Percentiles rank a stretch among this genome's conserved stretches.
Evolutionary conservation across 139 green algal genomes (phyloP).

Genomic region (Nannochloris sp.): DNA sequence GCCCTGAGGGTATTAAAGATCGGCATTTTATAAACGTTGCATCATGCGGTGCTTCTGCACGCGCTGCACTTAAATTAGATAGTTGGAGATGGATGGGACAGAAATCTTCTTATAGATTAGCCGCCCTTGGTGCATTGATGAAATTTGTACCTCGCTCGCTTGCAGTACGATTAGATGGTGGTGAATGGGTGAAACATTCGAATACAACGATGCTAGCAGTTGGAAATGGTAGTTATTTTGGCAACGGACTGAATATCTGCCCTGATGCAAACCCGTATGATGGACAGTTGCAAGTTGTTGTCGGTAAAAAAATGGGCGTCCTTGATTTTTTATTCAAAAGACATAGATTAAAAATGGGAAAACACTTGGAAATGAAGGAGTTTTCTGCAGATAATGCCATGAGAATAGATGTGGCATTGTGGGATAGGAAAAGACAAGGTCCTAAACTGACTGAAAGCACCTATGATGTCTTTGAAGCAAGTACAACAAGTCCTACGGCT

Average conservation of each 20-base stretch:
- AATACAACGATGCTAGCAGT: background rate
- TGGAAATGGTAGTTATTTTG: slow-evolving; percentile 5
- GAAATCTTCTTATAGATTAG: background rate
- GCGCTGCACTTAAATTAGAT: background rate
- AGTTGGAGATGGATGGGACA: background rate
- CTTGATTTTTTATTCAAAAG: background rate
- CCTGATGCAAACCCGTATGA: background rate
- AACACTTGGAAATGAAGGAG: background rate
- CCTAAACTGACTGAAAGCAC: background rate
- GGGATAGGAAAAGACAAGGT: background rate
- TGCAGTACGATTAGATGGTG: background rate
- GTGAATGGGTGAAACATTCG: background rate
- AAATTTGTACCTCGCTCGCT: background rate
- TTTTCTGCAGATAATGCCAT: background rate
- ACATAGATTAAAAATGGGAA: no score
- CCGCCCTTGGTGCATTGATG: background rate
- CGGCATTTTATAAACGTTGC: slow-evolving; percentile 4
- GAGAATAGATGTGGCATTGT: background rate
- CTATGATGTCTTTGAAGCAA: background rate
- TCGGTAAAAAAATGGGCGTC: background rate
- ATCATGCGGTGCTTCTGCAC: background rate
- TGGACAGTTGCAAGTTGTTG: background rate
- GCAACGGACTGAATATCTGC: background rate
- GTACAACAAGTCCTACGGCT: no score
- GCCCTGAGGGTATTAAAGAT: background rate